Base-by-base conservation (phyloP, 805 yeast genomes). In the Suhomyces faveliae region DNA sequence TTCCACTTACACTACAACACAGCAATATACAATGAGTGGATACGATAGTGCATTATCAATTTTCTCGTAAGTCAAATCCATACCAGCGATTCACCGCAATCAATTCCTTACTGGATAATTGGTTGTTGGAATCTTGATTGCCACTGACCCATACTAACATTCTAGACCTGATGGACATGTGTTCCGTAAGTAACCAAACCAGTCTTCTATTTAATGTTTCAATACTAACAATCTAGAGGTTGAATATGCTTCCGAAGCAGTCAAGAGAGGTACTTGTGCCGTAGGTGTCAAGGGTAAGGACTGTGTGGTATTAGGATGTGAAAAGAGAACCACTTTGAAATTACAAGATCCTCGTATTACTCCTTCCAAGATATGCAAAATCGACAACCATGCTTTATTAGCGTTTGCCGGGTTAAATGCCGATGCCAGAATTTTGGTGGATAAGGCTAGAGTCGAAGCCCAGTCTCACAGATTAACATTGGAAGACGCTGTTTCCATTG, bases 11-110 rank as follows among this genome's bases (percentile, higher is more conserved):
- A 45, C 27, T 15, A 27, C 22, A 41, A 39, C 22, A 33, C 41
- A 33, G 35, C 17, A 38, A 19, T 10, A 9, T 23, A 45, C 40
- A 40, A 92, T 92, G 99, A 89, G 97, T 79, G 98, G 99, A 53
- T 92, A 92, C 96, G 99, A 92, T 71, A 84, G 98, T 80, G 99
- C 99, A 48, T 80, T 92, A 61, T 91, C 97, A 53, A 95, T 92
- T 68, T 92, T 92, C 75, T 89, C 96, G 85, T 86, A 81, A 59
- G 91, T 82, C 10, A n/a, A 35, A 37, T 22, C 12, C 20, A 20
- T 17, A 33, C 12, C 7, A 33, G 37, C 37, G 12, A n/a, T n/a
- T 27, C 15, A n/a, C 30, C 30, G 6, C 12, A n/a, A 27, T 27
- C 30, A 27, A n/a, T 27, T 27, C 15, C 30, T 9, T 15, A 27